A percentile compares a stretch with the other conserved stretches of the same genome.
Evolutionary conservation across 1,284 basidiomycete genomes (phyloP).

Genomic region (Vanrija sp.): DNA sequence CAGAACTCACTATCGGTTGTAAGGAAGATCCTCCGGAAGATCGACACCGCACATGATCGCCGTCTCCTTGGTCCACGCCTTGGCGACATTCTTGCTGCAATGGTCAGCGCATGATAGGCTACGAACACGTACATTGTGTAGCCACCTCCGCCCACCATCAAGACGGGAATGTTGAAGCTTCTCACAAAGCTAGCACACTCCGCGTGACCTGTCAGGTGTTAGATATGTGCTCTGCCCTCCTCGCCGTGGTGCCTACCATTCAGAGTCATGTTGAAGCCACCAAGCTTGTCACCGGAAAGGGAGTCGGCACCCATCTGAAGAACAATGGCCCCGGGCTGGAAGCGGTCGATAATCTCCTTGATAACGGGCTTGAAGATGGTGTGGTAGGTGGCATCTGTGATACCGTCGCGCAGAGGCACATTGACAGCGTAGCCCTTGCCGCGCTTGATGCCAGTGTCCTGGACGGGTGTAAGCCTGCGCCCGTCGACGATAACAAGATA

Average conservation of each 20-base stretch:
- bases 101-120: constrained; percentile 45
- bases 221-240: constrained; percentile 8
- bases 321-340: constrained; percentile 80
- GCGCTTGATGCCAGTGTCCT: constrained; percentile 77
- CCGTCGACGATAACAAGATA: too few species aligned
- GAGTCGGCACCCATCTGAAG: constrained; percentile 97
- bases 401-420: constrained; percentile 88
- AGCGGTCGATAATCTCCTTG: constrained; percentile 83
- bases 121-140: constrained; percentile 61
- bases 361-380: constrained; percentile 88
- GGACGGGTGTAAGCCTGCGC: neutral
- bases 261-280: constrained; percentile 95
- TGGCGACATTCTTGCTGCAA: constrained; percentile 75
- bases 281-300: constrained; percentile 89
- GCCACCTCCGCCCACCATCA: constrained; percentile 91
- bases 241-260: constrained; percentile 57
- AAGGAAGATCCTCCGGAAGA: constrained; percentile 80
- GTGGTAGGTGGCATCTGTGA: constrained; percentile 70
- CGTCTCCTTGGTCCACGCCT: constrained; percentile 96
- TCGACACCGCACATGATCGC: constrained; percentile 85
- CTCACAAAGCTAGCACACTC: constrained; percentile 85
- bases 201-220: constrained; percentile 59
- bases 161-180: constrained; percentile 77
- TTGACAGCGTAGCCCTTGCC: constrained; percentile 91
- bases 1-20: constrained; percentile 69